phyloP scores from a whole-genome alignment of 75 land plant species.

The Azolla pinnata region DNA sequence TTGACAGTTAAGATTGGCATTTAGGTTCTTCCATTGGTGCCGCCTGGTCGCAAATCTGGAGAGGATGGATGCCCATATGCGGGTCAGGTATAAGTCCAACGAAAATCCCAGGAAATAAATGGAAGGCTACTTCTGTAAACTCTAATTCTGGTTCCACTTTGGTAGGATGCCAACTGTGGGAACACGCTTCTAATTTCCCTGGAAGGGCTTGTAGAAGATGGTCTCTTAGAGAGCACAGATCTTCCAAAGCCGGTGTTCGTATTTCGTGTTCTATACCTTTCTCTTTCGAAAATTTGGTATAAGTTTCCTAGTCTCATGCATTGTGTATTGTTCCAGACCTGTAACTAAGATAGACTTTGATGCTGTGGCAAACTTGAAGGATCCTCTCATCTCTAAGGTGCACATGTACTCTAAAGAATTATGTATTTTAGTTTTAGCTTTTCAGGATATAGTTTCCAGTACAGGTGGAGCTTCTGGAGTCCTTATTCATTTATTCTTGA shows the following conservation, averaged over 20 bases:
- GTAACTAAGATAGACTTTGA: constrained; percentile 44
- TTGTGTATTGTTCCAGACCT: constrained; percentile 30
- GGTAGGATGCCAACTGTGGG: constrained; percentile 97
- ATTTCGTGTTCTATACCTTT: background rate
- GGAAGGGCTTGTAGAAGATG: constrained; percentile 85
- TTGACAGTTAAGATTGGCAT: background rate
- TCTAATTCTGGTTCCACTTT: too few species aligned
- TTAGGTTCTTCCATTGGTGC: constrained; percentile 94
- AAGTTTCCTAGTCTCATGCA: background rate
- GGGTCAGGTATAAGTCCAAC: constrained; percentile 51
- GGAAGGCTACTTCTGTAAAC: too few species aligned
- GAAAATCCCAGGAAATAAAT: background rate
- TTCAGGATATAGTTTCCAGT: background rate
- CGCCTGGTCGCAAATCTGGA: constrained; percentile 79
- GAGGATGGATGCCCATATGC: constrained; percentile 95
- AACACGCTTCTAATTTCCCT: constrained; percentile 91
- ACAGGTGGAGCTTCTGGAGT: background rate
- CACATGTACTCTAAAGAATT: background rate
- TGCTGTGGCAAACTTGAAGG: constrained; percentile 57
- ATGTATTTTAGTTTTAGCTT: background rate
- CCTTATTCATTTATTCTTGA: background rate
- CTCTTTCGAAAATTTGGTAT: too few species aligned
- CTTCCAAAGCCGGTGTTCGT: constrained; percentile 69
- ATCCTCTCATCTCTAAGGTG: constrained; percentile 76
- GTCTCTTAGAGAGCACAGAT: constrained; percentile 51